Conservation (phyloP, 2,329 filamentous ascomycete species). For the Xenoacremonium recifei region DNA sequence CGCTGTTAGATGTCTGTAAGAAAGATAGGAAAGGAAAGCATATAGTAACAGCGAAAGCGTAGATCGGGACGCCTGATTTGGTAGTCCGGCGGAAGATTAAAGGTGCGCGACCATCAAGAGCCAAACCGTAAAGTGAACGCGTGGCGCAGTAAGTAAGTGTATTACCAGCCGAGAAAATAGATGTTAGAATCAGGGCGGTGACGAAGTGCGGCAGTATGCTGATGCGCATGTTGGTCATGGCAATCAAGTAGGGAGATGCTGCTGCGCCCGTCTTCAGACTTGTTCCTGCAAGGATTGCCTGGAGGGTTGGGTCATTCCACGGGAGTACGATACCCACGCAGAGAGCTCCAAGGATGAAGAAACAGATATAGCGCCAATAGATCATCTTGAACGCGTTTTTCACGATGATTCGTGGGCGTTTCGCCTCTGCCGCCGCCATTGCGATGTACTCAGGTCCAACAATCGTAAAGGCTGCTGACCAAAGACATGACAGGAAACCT, state of each 20-base stretch:
- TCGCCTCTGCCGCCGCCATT: constrained; percentile 52
- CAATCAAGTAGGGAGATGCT: constrained; percentile 51
- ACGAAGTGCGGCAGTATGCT: constrained; percentile 67
- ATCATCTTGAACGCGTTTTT: background rate
- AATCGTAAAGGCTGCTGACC: constrained; percentile 65
- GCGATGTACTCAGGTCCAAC: constrained; percentile 63
- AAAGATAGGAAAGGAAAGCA: constrained; percentile 45
- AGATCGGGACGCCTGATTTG: constrained; percentile 54
- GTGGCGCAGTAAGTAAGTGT: constrained; percentile 1
- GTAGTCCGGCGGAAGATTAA: constrained; percentile 53
- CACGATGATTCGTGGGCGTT: constrained; percentile 51
- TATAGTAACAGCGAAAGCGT: constrained; percentile 45
- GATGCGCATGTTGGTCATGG: constrained; percentile 40
- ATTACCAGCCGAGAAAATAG: constrained; percentile 50
- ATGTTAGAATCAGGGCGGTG: constrained; percentile 51
- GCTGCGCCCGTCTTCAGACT: background rate
- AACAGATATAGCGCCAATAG: background rate
- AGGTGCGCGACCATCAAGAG: constrained; percentile 42
- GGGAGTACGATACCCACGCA: background rate
- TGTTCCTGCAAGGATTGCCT: background rate
- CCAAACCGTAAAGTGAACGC: constrained; percentile 30
- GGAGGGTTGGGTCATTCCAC: background rate
- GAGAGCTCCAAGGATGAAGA: background rate
- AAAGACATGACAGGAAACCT: constrained; percentile 51
- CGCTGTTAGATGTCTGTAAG: constrained; percentile 42